Evolutionary conservation across 2,329 filamentous ascomycete species (phyloP).

Genomic region (Xylaria hypoxylon): DNA sequence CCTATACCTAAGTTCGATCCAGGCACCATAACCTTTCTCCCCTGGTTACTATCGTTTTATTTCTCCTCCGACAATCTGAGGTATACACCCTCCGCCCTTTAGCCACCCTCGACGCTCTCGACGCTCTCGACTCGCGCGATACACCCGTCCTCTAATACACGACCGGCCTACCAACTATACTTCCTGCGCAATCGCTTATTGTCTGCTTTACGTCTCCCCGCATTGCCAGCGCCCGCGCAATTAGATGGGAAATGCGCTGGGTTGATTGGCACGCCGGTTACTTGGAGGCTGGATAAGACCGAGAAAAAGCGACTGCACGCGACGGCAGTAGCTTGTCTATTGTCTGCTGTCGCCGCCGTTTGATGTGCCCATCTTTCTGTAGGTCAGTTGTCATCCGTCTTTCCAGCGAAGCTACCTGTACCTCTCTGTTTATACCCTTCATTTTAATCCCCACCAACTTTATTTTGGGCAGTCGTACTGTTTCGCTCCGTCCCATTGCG

Average conservation of each 20-base stretch:
- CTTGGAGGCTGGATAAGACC: conserved; percentile 51
- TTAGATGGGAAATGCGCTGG: conserved; percentile 51
- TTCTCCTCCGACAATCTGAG: conserved; percentile 3
- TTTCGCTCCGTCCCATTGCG: conserved; percentile 30
- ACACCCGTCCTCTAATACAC: conserved; percentile 21
- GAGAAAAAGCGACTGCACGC: conserved; percentile 44
- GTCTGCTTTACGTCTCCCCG: conserved; percentile 28
- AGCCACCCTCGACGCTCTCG: conserved; percentile 23
- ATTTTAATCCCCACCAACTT: conserved; percentile 4
- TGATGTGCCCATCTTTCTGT: conserved; percentile 21
- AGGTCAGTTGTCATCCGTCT: conserved; percentile 28
- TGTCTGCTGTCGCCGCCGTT: conserved; percentile 14
- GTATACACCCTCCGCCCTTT: conserved; percentile 23
- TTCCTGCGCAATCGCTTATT: conserved; percentile 21
- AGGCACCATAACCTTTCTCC: not conserved
- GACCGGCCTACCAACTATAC: conserved; percentile 21
- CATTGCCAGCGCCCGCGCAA: conserved; percentile 43
- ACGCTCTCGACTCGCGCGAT: conserved; percentile 29
- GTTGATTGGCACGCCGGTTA: conserved; percentile 47
- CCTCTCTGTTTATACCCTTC: not conserved
- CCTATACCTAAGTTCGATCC: conserved; percentile 1
- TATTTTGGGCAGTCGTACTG: not conserved
- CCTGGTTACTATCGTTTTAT: not conserved
- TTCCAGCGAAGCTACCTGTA: not conserved
- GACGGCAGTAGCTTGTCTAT: conserved; percentile 41